Evolutionary conservation across 2,329 filamentous ascomycete species (phyloP), one percentile per base, ranked within the genome.

Genomic region (Trichoderma sp.): DNA sequence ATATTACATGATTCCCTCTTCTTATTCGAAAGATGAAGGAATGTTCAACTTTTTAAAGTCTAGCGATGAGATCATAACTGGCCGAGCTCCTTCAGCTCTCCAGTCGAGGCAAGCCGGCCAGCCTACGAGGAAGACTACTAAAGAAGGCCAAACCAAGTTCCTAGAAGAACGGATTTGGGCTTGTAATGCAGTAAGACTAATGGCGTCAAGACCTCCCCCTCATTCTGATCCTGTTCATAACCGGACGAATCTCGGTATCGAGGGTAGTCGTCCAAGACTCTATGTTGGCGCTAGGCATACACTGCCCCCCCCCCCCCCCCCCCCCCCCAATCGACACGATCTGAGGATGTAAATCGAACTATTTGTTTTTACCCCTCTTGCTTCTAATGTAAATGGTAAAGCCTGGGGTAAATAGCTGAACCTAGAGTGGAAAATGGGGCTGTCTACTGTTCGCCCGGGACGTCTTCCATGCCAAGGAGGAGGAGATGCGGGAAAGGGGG

Each of bases 171-270:
- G 39, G 51, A 32, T 14, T 52, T 65, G 32, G 34, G 32, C 34
- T 39, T 30, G 18, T 13, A 56, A 54, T 46, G 51, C 61, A 65
- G 51, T 55, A 55, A 65, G 51, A 65, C 39, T 21, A 11, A 55
- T 56, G 51, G 51, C 18, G 61, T 26, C 61, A n/a, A n/a, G 51
- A 21, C 26, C 24, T 18, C 58, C 26, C 4, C 51, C 49, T 34
- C 60, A 24, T 21, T 14, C 5, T 14, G 37, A 34, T 28, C 24
- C 26, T 21, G 37, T 37, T 37, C 30, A 21, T 28, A 39, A 37
- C 52, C 52, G 61, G 61, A 56, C 61, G 61, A 65, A 65, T 30
- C 37, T 65, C 61, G 61, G 61, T 46, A 56, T 65, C 37, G 46
- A 8, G 21, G 16, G 21, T 5, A 18, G 46, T 26, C 21, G 8